Evolutionary conservation across 2,329 filamentous ascomycete genomes (phyloP), one percentile per base, ranked within the genome.

Genomic region (Arthroderma uncinatum): DNA sequence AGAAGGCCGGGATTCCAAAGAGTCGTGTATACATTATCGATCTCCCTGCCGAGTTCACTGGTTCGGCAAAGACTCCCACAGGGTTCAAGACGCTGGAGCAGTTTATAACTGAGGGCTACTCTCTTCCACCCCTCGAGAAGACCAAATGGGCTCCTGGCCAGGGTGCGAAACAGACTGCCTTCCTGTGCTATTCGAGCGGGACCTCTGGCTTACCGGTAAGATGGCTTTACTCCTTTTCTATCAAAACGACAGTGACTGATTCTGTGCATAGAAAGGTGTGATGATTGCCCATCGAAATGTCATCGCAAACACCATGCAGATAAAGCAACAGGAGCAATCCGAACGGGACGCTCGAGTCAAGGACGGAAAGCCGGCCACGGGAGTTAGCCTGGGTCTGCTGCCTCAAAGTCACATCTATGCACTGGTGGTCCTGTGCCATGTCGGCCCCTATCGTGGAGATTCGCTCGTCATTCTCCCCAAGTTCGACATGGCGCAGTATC

Each of bases 381-480:
- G 71, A 0, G 80, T 83, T 54, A 75, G 79, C 19, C 78, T 91
- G 0, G 87, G 86, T 4, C 75, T 92, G n/a, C 74, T 92, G 0
- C 87, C 87, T 0, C 82, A 89, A 66, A 90, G 85, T 62, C 89
- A 94, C 65, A 93, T 93, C 61, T 94, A 92, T 68, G 82, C 82
- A 2, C 74, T 93, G 36, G 81, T 89, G 4, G 81, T 89, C 14
- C 81, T 89, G 59, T 82, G 81, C 42, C 83, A 88, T 67, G 71
- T 76, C 1, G 78, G 78, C 25, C 74, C 82, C 1, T 92, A 83
- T 66, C 80, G 85, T 40, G 89, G 89, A 8, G 88, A 93, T 62
- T 82, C 83, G 57, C 77, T 85, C 8, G 77, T 93, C 54, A 78
- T 92, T 4, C 76, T 93, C 12, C 73, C 73, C 28, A 88, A 86